Base-by-base conservation (phyloP, 2,329 filamentous ascomycete species). In the Pseudodiploospora longispora region DNA sequence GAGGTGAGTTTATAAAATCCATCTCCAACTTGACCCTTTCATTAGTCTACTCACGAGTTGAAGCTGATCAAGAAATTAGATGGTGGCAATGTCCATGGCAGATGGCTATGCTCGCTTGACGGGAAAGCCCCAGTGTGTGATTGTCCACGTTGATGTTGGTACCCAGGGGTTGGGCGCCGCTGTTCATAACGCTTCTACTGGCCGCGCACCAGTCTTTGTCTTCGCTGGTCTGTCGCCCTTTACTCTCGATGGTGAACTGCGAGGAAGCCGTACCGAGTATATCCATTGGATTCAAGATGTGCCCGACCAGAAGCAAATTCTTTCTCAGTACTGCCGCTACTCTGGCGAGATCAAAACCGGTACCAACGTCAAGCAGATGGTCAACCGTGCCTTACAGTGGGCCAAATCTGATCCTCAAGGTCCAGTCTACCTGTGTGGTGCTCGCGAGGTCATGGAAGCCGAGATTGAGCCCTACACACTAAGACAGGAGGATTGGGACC, bases 261-360 rank as follows among this genome's bases (percentile, higher is more conserved):
- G 82, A 1, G 86, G 86, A 9, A 82, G 76, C n/a, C 72, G 86
- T 43, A 89, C 85, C 1, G 87, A 91, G 63, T 90, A 87, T 60
- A 90, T 89, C 53, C 86, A 91, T 61, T 91, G 86, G 85, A 83
- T 90, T 30, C 86, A 91, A 56, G 85, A 91, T 62, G 83, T 89
- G 3, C 85, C 83, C 0, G 85, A 91, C 55, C 87, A 91, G 61
- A 87, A 84, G 60, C 76, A 81, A 55, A 90, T 95, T 47, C 70
- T 95, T 4, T 71, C 78, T 0, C 88, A 95, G 66, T 95, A 95
- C 63, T 95, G 89, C 60, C 77, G 88, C 7, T 95, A 93, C 57
- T 69, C 82, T 0, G 87, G 75, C 4, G 89, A 95, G 67, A 82
- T 95, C 62, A 90, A 89, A 67, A 83, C 84, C 3, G 87, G 87